Conservation (phyloP, 305 asterid genomes). For the Ilex paraguariensis region DNA sequence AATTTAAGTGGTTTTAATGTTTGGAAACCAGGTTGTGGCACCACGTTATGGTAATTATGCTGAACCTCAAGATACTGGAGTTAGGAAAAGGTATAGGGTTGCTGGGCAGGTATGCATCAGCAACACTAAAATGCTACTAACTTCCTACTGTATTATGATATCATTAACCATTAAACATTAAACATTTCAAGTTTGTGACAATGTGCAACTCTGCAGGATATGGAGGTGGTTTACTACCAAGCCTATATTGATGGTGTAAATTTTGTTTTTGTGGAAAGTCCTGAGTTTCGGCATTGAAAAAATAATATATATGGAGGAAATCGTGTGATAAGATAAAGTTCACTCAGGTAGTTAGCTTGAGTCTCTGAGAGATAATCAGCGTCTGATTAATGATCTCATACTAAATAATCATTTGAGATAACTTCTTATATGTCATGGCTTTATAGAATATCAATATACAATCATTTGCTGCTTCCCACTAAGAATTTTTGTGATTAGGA, state of each 20-base stretch:
- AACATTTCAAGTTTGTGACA: too few species aligned
- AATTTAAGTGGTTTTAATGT: not conserved
- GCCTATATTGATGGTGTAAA: conserved; percentile 91
- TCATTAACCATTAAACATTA: too few species aligned
- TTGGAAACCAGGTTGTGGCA: conserved; percentile 50
- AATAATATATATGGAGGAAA: conserved; percentile 77
- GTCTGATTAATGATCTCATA: too few species aligned
- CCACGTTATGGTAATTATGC: conserved; percentile 79
- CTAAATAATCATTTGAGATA: too few species aligned
- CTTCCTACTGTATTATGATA: too few species aligned
- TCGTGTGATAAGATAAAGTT: conserved; percentile 38
- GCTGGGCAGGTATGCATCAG: conserved; percentile 70
- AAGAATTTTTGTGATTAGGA: too few species aligned
- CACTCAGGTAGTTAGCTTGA: too few species aligned
- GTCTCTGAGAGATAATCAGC: too few species aligned
- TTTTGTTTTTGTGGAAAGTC: conserved; percentile 81
- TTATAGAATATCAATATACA: too few species aligned
- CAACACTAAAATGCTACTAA: too few species aligned
- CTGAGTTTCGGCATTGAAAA: conserved; percentile 48
- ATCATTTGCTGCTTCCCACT: too few species aligned
- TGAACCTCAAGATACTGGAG: conserved; percentile 69
- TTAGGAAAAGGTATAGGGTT: conserved; percentile 64
- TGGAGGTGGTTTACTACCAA: conserved; percentile 82
- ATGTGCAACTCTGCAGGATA: conserved; percentile 51
- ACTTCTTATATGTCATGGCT: too few species aligned